Percentiles rank a stretch among this genome's conserved stretches.
Conservation (phyloP, 805 yeast genomes). For the Kuraishia floccosa region DNA sequence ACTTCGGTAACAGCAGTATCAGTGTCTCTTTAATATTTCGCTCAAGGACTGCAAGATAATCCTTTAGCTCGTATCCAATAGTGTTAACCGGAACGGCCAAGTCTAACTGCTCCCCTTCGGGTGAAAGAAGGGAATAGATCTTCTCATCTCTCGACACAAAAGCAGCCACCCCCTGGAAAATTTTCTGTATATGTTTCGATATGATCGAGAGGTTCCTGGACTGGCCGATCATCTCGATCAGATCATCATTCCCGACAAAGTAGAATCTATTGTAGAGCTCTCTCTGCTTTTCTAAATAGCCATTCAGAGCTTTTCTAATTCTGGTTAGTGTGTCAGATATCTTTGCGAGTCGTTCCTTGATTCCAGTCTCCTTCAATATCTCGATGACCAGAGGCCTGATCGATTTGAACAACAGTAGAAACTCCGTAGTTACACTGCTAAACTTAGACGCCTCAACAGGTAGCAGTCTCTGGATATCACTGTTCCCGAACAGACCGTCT, state of each 20-base stretch:
- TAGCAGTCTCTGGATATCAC: conserved; percentile 48
- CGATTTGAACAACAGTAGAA: conserved; percentile 36
- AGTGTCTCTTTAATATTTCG: conserved; percentile 36
- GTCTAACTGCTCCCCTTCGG: conserved; percentile 48
- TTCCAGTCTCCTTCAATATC: conserved; percentile 34
- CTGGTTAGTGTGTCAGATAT: conserved; percentile 42
- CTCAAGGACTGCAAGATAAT: conserved; percentile 58
- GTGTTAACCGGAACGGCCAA: conserved; percentile 33
- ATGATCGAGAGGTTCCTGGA: conserved; percentile 31
- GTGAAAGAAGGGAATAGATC: conserved; percentile 38
- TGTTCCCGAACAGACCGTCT: conserved; percentile 62
- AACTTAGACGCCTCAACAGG: conserved; percentile 66
- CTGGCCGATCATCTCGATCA: conserved; percentile 73
- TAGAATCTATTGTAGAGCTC: conserved; percentile 70
- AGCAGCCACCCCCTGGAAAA: conserved; percentile 54
- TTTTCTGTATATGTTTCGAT: conserved; percentile 51
- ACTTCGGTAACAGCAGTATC: conserved; percentile 10
- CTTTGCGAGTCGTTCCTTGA: conserved; percentile 34
- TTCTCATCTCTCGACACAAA: not conserved
- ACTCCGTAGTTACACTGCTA: conserved; percentile 48
- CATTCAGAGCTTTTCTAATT: conserved; percentile 56
- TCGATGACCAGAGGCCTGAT: conserved; percentile 46
- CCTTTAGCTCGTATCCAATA: conserved; percentile 30
- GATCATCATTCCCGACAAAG: conserved; percentile 84
- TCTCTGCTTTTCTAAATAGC: conserved; percentile 74